Conservation (phyloP, 208 protist species). For the Acanthamoeba culbertsoni region DNA sequence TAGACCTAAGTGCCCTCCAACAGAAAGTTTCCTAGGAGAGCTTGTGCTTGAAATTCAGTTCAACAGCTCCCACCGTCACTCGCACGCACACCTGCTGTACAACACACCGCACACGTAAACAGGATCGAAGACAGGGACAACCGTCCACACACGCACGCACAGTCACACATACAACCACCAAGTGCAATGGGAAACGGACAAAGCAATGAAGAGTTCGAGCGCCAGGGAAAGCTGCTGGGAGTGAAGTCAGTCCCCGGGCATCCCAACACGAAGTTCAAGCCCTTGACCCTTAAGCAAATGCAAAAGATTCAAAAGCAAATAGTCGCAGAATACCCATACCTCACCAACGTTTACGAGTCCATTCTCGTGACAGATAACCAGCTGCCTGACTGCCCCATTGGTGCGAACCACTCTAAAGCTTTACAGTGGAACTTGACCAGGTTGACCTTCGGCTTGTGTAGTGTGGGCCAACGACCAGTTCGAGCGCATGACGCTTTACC, state of each 20-base stretch:
- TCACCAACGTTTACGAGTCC: neutral
- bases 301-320: conserved; percentile 13
- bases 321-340: neutral
- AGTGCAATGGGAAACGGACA: neutral
- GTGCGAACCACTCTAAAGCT: no score
- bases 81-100: no score
- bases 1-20: no score
- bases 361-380: conserved; percentile 7
- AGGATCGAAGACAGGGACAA: no score
- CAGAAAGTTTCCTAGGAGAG: no score
- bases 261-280: conserved; percentile 1
- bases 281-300: neutral
- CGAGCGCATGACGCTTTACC: neutral
- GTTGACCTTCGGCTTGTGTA: no score
- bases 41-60: no score
- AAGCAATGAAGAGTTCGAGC: conserved; percentile 25
- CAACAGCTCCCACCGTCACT: no score
- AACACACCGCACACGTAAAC: no score
- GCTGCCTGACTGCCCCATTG: neutral
- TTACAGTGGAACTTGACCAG: no score
- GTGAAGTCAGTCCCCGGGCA: neutral
- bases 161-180: neutral
- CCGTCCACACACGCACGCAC: neutral
- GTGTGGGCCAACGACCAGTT: conserved; percentile 14
- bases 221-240: neutral